Evolutionary conservation across 2,329 filamentous ascomycete species (phyloP).

Genomic region (Sporothrix brunneoviolacea): DNA sequence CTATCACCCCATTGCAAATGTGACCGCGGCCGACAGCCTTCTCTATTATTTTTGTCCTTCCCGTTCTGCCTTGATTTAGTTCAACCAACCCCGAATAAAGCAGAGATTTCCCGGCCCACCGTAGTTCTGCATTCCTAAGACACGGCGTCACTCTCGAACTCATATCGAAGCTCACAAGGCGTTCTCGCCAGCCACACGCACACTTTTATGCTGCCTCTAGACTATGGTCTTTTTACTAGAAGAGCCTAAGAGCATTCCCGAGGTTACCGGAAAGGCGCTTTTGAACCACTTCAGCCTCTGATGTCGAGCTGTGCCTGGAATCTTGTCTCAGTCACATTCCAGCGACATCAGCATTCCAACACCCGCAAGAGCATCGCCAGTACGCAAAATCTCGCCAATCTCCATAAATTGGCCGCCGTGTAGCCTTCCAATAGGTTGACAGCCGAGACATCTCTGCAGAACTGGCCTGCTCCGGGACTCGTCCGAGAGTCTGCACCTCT

Average conservation of each 20-base stretch:
- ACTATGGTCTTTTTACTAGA: background rate
- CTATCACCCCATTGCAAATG: background rate
- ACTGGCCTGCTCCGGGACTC: background rate
- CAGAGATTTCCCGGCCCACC: background rate
- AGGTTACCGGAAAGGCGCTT: background rate
- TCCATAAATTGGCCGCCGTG: background rate
- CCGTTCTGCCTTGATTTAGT: background rate
- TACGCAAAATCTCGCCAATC: background rate
- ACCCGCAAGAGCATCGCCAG: background rate
- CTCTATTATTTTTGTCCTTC: background rate
- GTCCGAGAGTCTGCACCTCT: background rate
- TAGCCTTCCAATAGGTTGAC: background rate
- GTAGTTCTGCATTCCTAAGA: constrained; percentile 4
- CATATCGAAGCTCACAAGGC: background rate
- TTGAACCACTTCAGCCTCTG: background rate
- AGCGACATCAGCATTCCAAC: constrained; percentile 3
- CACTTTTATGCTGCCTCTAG: background rate
- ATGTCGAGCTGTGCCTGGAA: constrained; percentile 1
- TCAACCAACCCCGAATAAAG: background rate
- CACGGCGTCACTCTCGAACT: background rate
- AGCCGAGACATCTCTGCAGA: background rate
- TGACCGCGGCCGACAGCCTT: background rate
- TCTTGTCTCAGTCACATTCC: constrained; percentile 7
- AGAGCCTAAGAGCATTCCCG: constrained; percentile 5
- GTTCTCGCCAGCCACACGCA: constrained; percentile 4